phyloP scores from a whole-genome alignment of 73 alveolate genomes.

The Symbiodinium natans region DNA sequence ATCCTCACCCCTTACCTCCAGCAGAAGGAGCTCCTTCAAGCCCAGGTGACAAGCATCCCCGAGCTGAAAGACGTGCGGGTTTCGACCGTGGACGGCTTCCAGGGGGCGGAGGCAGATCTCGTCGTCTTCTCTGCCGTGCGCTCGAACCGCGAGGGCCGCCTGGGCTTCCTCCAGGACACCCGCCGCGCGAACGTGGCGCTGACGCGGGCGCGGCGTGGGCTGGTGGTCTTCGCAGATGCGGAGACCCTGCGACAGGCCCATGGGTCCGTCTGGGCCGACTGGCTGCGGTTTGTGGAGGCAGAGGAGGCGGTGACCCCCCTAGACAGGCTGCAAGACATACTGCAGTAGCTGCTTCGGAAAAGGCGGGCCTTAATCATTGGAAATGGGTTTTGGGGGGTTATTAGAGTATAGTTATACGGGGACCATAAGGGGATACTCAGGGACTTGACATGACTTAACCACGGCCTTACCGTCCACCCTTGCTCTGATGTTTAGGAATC shows the following conservation, averaged over 20 bases:
- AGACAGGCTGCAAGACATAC: background rate
- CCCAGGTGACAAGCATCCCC: background rate
- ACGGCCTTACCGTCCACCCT: too few relatives aligned
- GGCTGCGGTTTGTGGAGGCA: conserved; percentile 56
- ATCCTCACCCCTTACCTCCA: conserved; percentile 51
- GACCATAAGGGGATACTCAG: too few relatives aligned
- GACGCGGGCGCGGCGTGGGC: conserved; percentile 91
- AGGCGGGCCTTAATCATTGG: too few relatives aligned
- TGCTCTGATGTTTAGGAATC: too few relatives aligned
- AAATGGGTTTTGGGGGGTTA: too few relatives aligned
- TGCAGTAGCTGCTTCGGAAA: background rate
- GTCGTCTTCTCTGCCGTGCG: conserved; percentile 74
- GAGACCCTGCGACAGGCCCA: conserved; percentile 49
- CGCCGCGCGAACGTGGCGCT: conserved; percentile 96
- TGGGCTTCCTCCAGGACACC: conserved; percentile 78
- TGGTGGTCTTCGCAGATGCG: conserved; percentile 67
- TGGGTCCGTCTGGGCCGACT: conserved; percentile 56
- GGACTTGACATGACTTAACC: too few relatives aligned
- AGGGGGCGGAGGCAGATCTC: conserved; percentile 84
- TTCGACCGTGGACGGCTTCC: conserved; percentile 92
- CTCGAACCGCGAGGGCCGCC: conserved; percentile 59
- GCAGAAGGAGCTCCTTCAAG: conserved; percentile 66
- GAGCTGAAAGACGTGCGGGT: conserved; percentile 23
- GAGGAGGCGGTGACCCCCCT: conserved; percentile 39
- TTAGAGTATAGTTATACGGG: too few relatives aligned